phyloP scores from a whole-genome alignment of 768 basidiomycete genomes.

The Boletus fagicola region DNA sequence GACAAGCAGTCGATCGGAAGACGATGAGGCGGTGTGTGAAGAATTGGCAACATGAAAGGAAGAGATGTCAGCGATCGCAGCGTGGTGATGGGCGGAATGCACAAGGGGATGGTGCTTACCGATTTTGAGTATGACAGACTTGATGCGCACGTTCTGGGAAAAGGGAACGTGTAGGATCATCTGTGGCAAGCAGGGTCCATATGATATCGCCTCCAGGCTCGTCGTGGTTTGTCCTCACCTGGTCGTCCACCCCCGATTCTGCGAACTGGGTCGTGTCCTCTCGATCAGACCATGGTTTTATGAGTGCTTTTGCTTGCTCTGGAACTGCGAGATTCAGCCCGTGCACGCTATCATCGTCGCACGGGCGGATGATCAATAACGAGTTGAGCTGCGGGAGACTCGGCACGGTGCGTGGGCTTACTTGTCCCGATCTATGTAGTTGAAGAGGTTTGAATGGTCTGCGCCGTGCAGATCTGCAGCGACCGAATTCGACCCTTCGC shows the following conservation, averaged over 20 bases:
- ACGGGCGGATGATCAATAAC: slow-evolving; percentile 2
- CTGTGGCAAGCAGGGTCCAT: slow-evolving; percentile 37
- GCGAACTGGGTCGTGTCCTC: slow-evolving; percentile 64
- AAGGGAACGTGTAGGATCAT: slow-evolving; percentile 83
- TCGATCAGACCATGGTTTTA: slow-evolving; percentile 81
- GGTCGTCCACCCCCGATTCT: slow-evolving; percentile 83
- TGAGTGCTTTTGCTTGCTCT: slow-evolving; percentile 70
- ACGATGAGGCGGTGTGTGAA: slow-evolving; percentile 2
- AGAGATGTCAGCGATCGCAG: slow-evolving; percentile 10
- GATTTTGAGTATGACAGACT: slow-evolving; percentile 72
- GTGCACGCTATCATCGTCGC: slow-evolving; percentile 53
- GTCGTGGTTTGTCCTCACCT: slow-evolving; percentile 46
- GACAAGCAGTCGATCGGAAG: slow-evolving; percentile 1
- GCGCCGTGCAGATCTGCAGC: slow-evolving; percentile 45
- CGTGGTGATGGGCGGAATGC: slow-evolving; percentile 10
- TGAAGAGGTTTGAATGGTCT: slow-evolving; percentile 55
- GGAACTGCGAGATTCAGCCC: slow-evolving; percentile 80
- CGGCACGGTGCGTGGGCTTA: slow-evolving; percentile 30
- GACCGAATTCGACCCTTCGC: slow-evolving; percentile 39
- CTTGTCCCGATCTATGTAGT: slow-evolving; percentile 66
- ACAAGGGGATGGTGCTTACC: slow-evolving; percentile 43
- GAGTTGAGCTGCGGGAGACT: background rate
- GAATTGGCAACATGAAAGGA: slow-evolving; percentile 1
- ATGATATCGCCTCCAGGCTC: slow-evolving; percentile 10
- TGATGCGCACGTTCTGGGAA: slow-evolving; percentile 70